Percentiles rank a stretch among this genome's conserved stretches.
Conservation (phyloP, 2,329 filamentous ascomycete species). For the Neospermospora avenae region DNA sequence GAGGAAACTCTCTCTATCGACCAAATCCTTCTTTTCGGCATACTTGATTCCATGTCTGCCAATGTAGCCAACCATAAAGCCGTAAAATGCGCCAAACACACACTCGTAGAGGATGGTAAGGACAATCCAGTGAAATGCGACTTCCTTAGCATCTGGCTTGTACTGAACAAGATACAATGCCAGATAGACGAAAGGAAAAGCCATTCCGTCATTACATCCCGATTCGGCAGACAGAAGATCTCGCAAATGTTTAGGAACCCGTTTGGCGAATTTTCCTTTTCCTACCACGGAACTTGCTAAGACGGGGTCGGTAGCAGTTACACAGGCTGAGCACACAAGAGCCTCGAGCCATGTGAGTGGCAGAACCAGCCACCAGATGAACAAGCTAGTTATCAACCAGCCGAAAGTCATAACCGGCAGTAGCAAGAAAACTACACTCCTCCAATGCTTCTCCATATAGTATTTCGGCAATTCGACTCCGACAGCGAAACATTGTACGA, state of each 20-base stretch:
- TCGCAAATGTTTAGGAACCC: conserved; percentile 94
- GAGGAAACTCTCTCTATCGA: conserved; percentile 95
- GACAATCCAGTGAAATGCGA: conserved; percentile 84
- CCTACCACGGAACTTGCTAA: conserved; percentile 96
- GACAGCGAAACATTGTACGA: conserved; percentile 77
- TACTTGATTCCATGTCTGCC: conserved; percentile 87
- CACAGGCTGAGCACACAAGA: conserved; percentile 82
- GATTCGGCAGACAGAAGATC: conserved; percentile 95
- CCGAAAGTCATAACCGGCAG: conserved; percentile 97
- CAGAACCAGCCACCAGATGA: conserved; percentile 88
- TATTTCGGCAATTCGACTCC: conserved; percentile 86
- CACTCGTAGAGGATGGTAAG: conserved; percentile 93
- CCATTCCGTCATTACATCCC: conserved; percentile 99
- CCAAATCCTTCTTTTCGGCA: conserved; percentile 79
- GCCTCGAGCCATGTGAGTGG: conserved; percentile 85
- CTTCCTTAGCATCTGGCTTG: conserved; percentile 61
- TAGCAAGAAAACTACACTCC: conserved; percentile 81
- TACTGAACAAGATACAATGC: conserved; percentile 87
- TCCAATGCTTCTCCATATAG: conserved; percentile 99
- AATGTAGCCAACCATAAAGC: conserved; percentile 82
- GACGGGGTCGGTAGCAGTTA: conserved; percentile 96
- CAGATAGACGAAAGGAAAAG: conserved; percentile 95
- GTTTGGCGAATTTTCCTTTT: conserved; percentile 97
- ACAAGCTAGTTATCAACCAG: conserved; percentile 87
- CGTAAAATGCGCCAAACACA: conserved; percentile 85